Evolutionary conservation across 2,329 filamentous ascomycete genomes (phyloP).

Genomic region (Colletotrichum trifolii): DNA sequence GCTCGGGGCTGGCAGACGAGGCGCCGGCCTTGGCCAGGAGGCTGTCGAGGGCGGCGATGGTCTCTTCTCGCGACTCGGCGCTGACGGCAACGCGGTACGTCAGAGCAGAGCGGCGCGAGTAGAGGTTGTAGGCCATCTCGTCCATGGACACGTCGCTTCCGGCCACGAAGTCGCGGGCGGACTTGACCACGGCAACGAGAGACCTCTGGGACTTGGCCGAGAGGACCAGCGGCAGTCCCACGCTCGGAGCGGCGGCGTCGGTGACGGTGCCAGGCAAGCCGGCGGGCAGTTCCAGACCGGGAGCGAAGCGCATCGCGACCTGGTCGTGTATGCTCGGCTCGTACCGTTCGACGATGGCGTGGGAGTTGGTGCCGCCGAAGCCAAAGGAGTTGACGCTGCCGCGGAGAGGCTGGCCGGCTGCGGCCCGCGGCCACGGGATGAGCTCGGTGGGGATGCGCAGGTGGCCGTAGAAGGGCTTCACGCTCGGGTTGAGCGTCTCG

Average conservation of each 20-base stretch:
- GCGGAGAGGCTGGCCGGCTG: slow-evolving; percentile 36
- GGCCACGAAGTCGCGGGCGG: slow-evolving; percentile 28
- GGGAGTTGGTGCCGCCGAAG: slow-evolving; percentile 40
- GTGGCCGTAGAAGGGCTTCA: slow-evolving; percentile 38
- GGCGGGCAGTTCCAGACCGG: neutral
- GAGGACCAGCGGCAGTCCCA: slow-evolving; percentile 24
- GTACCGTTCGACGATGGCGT: slow-evolving; percentile 38
- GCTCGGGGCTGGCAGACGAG: slow-evolving; percentile 24
- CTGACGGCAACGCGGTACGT: slow-evolving; percentile 27
- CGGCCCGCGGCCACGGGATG: slow-evolving; percentile 41
- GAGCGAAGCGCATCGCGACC: slow-evolving; percentile 27
- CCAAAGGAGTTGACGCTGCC: slow-evolving; percentile 41
- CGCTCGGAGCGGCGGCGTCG: neutral
- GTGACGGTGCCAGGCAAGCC: neutral
- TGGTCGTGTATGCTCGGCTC: slow-evolving; percentile 29
- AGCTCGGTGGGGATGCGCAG: slow-evolving; percentile 43
- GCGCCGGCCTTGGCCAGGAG: slow-evolving; percentile 26
- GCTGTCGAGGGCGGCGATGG: slow-evolving; percentile 16
- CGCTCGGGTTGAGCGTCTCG: slow-evolving; percentile 36
- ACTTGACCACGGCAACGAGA: slow-evolving; percentile 20
- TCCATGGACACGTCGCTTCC: slow-evolving; percentile 9
- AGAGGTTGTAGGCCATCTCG: slow-evolving; percentile 29
- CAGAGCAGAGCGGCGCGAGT: slow-evolving; percentile 26
- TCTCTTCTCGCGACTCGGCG: slow-evolving; percentile 13
- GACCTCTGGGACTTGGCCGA: slow-evolving; percentile 36